These are phyloP conservation scores for Umbelopsis sp. DNA, from an alignment of 192 early-diverging fungal species.

Conservation along the genomic window DNA sequence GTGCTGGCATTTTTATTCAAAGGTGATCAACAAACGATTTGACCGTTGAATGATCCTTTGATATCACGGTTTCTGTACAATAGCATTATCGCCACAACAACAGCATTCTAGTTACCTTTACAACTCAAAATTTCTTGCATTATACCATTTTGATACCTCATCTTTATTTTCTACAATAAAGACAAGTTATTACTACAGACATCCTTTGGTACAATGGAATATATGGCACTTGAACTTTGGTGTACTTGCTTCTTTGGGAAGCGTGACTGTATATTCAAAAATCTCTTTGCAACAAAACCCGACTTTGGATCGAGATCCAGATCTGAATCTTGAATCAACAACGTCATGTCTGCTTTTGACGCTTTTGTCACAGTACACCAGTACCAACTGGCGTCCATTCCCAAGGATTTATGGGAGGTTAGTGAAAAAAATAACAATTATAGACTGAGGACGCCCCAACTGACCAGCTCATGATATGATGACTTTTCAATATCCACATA, in stretches of 20 bases:
- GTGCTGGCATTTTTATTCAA: no score
- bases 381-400: constrained; percentile 52
- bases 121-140: no score
- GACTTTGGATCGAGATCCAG: background rate
- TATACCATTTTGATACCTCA: no score
- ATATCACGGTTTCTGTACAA: no score
- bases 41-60: no score
- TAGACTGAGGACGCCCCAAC: background rate
- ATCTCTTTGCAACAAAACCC: background rate
- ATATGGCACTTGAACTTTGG: no score
- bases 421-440: background rate
- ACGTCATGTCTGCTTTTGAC: constrained; percentile 29
- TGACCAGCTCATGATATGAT: background rate
- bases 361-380: constrained; percentile 47
- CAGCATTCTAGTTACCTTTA: no score
- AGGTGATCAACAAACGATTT: no score
- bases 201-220: no score
- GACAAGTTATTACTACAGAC: background rate
- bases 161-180: no score
- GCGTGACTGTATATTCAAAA: background rate
- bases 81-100: no score
- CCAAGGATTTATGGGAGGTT: constrained; percentile 58
- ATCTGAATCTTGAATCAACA: background rate
- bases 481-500: constrained; percentile 5
- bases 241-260: background rate